These are phyloP conservation scores for Eucalyptus coolabah DNA, from an alignment of 345 rosid species.

Conservation along the genomic window DNA sequence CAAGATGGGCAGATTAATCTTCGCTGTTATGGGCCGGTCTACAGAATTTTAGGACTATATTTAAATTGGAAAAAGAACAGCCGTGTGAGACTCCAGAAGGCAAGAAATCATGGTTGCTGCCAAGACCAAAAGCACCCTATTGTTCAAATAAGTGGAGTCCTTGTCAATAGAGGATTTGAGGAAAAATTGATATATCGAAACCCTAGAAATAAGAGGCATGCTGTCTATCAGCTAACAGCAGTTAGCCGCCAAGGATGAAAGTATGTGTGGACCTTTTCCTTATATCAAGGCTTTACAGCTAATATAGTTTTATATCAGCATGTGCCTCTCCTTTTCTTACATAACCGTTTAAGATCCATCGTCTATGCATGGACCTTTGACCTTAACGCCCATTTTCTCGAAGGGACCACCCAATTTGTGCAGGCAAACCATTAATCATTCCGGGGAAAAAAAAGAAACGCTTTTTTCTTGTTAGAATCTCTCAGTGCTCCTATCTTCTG, in stretches of 20 bases:
- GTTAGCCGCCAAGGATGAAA: not conserved
- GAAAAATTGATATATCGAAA: not conserved
- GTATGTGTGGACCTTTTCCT: not conserved
- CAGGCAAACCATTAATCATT: not conserved
- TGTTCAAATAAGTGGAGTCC: not conserved
- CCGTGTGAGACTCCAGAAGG: not conserved
- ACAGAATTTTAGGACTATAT: not conserved
- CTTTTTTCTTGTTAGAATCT: not conserved
- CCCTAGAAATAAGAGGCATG: not conserved
- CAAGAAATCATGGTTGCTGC: not conserved
- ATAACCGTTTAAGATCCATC: not conserved
- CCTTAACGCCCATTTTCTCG: not conserved
- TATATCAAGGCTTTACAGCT: constrained; percentile 7
- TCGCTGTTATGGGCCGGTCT: not conserved
- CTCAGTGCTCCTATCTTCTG: not conserved
- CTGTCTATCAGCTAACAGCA: not conserved
- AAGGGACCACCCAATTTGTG: not conserved
- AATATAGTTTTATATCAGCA: not conserved
- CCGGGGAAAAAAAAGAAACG: not conserved
- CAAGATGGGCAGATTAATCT: not conserved
- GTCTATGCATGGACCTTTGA: not conserved
- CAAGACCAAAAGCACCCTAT: not conserved
- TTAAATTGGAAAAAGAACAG: not conserved
- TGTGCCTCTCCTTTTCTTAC: not conserved
- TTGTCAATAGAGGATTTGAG: not conserved